Conservation (phyloP, 176 grass and related monocot genomes). For the Musa itinerans region DNA sequence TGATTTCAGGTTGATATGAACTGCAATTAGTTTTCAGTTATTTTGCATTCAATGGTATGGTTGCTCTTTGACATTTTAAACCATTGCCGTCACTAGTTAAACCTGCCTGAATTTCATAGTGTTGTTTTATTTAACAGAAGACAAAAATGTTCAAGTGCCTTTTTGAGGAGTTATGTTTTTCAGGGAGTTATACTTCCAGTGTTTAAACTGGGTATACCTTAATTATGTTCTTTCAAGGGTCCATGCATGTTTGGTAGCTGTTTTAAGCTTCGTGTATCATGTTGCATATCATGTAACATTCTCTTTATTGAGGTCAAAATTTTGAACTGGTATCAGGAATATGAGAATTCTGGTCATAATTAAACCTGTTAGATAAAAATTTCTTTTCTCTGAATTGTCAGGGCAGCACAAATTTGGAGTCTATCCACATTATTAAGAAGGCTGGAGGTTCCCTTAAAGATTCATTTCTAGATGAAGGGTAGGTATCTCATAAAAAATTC, state of each 20-base stretch:
- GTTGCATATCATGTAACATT: neutral
- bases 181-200: no score
- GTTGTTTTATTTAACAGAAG: no score
- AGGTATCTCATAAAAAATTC: neutral
- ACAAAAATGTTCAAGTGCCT: no score
- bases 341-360: neutral
- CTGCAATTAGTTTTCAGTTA: no score
- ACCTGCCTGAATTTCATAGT: no score
- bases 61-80: no score
- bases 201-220: no score
- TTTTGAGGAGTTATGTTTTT: no score
- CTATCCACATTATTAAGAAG: constrained; percentile 98
- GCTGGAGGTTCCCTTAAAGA: constrained; percentile 96
- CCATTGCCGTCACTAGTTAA: no score
- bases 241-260: neutral
- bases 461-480: constrained; percentile 99
- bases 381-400: constrained; percentile 23
- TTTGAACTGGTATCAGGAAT: neutral
- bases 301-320: neutral
- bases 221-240: neutral
- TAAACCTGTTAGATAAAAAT: neutral
- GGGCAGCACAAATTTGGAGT: constrained; percentile 92
- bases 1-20: no score
- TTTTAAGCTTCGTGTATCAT: neutral
- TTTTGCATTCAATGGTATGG: no score